Conservation (phyloP, 139 green algal species). For the Marvania coccoides region DNA sequence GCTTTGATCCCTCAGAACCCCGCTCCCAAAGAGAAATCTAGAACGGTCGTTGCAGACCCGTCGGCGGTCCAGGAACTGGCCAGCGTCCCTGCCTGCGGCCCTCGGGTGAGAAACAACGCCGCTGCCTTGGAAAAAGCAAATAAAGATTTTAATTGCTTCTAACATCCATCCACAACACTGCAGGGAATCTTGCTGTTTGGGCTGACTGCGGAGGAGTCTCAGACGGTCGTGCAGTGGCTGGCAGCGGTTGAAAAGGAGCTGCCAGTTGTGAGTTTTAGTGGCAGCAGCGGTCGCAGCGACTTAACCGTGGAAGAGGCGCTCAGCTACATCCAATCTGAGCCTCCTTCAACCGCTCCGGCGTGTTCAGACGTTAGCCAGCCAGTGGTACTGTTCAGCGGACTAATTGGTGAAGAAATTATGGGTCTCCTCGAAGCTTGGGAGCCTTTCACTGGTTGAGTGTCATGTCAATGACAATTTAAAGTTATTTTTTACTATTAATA, state of each 20-base stretch:
- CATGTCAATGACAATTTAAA: too few species aligned
- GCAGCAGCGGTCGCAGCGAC: not conserved
- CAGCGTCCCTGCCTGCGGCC: not conserved
- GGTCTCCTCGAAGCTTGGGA: conserved; percentile 3
- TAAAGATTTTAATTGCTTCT: not conserved
- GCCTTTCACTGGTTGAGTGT: too few species aligned
- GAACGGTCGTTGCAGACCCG: not conserved
- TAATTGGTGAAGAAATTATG: conserved; percentile 7
- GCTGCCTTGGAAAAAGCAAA: not conserved
- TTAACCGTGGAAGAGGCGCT: not conserved
- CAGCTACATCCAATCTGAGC: too few species aligned
- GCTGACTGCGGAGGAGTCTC: not conserved
- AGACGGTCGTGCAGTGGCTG: not conserved
- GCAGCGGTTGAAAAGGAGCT: not conserved
- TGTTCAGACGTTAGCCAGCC: not conserved
- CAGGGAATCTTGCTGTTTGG: conserved; percentile 12
- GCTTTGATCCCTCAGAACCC: too few species aligned
- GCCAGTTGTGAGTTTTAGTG: not conserved
- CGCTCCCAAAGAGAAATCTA: not conserved
- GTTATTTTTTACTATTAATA: too few species aligned
- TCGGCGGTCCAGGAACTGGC: not conserved
- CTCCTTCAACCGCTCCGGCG: too few species aligned
- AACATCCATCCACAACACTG: too few species aligned
- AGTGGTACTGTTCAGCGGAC: not conserved
- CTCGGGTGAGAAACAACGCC: not conserved